Conservation (phyloP, 768 basidiomycete species). For the Rhodocollybia butyracea region DNA sequence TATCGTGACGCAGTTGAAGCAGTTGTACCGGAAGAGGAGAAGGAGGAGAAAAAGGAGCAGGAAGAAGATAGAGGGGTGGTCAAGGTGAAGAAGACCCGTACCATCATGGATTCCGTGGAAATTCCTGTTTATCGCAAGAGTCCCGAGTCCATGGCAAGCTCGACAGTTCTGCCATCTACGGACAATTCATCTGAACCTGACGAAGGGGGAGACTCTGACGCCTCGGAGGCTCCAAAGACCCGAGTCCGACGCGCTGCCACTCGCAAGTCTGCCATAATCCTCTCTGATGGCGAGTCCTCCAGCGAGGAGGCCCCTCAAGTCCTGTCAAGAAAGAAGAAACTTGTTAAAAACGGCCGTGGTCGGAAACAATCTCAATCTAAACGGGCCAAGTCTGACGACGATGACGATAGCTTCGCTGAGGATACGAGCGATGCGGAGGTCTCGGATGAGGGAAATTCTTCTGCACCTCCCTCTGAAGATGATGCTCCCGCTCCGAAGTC, state of each 20-base stretch:
- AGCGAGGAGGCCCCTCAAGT: constrained; percentile 20
- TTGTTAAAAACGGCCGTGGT: not conserved
- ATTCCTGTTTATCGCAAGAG: constrained; percentile 5
- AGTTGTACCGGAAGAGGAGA: constrained; percentile 2
- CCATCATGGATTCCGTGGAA: constrained; percentile 8
- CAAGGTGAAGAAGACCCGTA: not conserved
- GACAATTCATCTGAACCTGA: constrained; percentile 20
- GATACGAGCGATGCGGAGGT: not conserved
- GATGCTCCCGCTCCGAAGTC: constrained; percentile 24
- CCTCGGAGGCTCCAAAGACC: constrained; percentile 31
- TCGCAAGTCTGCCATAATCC: constrained; percentile 43
- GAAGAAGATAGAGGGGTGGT: constrained; percentile 10
- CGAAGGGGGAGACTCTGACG: constrained; percentile 31
- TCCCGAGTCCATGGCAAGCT: constrained; percentile 6
- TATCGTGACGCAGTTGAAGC: constrained; percentile 59
- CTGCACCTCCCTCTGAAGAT: constrained; percentile 8
- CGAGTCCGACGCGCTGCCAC: constrained; percentile 37
- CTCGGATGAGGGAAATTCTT: constrained; percentile 28
- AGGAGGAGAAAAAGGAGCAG: constrained; percentile 8
- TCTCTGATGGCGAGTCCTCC: constrained; percentile 47
- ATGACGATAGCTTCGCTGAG: constrained; percentile 11
- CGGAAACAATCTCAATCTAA: constrained; percentile 4
- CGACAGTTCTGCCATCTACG: too few relatives aligned
- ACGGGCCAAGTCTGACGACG: constrained; percentile 5
- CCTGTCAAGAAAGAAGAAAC: constrained; percentile 19